These are phyloP conservation scores for Pythium insidiosum DNA, from an alignment of 352 stramenopile genomes.

Conservation along the genomic window DNA sequence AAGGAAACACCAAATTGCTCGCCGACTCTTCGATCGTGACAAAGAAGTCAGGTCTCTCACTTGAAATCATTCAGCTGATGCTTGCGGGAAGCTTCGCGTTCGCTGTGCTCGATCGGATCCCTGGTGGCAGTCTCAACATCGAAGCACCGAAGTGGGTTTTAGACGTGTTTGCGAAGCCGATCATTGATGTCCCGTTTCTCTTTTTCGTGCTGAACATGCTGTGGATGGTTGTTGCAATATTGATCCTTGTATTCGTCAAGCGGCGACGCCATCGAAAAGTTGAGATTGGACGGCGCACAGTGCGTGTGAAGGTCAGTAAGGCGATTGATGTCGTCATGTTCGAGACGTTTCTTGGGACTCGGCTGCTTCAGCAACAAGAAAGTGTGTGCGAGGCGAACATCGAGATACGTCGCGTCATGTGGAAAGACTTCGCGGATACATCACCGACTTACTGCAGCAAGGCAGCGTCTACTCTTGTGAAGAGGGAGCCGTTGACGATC, in stretches of 20 bases:
- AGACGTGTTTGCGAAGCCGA: slow-evolving; percentile 22
- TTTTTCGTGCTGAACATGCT: slow-evolving; percentile 89
- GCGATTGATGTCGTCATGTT: slow-evolving; percentile 33
- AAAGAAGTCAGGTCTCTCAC: slow-evolving; percentile 47
- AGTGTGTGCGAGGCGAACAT: slow-evolving; percentile 40
- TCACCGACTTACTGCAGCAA: slow-evolving; percentile 1
- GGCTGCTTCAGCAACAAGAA: slow-evolving; percentile 37
- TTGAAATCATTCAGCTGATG: slow-evolving; percentile 88
- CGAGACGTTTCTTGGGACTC: slow-evolving; percentile 28
- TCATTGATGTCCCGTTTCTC: slow-evolving; percentile 47
- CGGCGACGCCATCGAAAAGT: slow-evolving; percentile 37
- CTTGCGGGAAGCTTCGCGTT: slow-evolving; percentile 90
- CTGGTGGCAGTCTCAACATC: slow-evolving; percentile 84
- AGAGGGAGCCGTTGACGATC: slow-evolving; percentile 5
- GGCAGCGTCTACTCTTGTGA: neutral
- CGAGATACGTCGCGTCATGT: slow-evolving; percentile 43
- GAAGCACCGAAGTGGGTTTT: slow-evolving; percentile 78
- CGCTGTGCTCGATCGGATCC: slow-evolving; percentile 89
- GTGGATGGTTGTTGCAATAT: slow-evolving; percentile 70
- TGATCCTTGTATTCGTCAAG: slow-evolving; percentile 53
- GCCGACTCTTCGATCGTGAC: slow-evolving; percentile 70
- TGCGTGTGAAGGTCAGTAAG: slow-evolving; percentile 73
- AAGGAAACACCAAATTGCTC: slow-evolving; percentile 84
- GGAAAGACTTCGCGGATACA: slow-evolving; percentile 26
- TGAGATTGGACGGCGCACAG: slow-evolving; percentile 74